Evolutionary conservation across 257 asterid species (phyloP).

Genomic region (Jacaranda mimosifolia): DNA sequence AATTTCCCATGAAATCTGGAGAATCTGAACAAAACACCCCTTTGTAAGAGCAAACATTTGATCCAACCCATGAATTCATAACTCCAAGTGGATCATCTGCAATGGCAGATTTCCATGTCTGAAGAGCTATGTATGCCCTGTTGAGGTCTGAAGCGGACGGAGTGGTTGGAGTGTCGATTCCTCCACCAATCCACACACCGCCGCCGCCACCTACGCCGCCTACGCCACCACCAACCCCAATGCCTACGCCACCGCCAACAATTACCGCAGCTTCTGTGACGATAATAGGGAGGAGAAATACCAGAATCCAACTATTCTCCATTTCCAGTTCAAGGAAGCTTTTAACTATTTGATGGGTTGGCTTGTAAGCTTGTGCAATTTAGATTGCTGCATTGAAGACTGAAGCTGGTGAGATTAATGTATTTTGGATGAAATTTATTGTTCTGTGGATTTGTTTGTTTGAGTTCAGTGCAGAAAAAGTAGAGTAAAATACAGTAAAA

Average conservation of each 20-base stretch:
- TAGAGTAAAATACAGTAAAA: not conserved
- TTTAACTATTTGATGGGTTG: constrained; percentile 31
- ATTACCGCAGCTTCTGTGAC: constrained; percentile 43
- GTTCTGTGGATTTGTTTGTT: not conserved
- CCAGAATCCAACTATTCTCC: constrained; percentile 40
- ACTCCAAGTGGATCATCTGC: constrained; percentile 72
- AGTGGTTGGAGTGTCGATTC: constrained; percentile 40
- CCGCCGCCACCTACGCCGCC: constrained; percentile 50
- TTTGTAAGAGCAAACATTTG: constrained; percentile 74
- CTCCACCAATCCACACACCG: constrained; percentile 50
- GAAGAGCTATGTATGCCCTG: constrained; percentile 71
- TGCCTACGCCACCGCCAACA: constrained; percentile 59
- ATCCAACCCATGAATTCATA: constrained; percentile 65
- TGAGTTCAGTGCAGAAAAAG: not conserved
- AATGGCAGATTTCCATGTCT: constrained; percentile 89
- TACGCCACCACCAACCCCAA: constrained; percentile 43
- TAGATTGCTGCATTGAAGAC: constrained; percentile 64
- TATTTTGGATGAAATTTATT: constrained; percentile 1
- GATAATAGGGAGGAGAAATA: constrained; percentile 47
- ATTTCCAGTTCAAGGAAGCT: constrained; percentile 38
- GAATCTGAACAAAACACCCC: constrained; percentile 74
- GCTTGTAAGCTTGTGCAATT: constrained; percentile 50
- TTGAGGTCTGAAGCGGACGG: constrained; percentile 43
- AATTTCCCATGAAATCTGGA: constrained; percentile 60
- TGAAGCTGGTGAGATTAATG: constrained; percentile 33